These are phyloP conservation scores for Lepidium campestre DNA, from an alignment of 441 rosid genomes.

Conservation along the genomic window DNA sequence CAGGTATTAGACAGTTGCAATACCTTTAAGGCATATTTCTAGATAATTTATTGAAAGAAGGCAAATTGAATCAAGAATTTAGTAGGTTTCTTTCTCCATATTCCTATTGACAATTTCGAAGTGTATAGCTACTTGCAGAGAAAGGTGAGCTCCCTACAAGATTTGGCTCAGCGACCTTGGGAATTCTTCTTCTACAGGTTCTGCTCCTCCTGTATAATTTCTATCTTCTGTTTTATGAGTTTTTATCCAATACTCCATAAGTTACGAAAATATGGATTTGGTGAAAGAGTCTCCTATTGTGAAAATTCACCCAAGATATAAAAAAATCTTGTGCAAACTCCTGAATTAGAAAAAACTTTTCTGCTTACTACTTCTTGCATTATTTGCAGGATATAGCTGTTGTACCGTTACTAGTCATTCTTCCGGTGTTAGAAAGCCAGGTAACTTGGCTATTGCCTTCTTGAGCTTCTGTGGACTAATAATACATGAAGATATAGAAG, in stretches of 20 bases:
- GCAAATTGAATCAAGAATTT: not conserved
- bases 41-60: not conserved
- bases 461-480: not conserved
- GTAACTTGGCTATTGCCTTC: constrained; percentile 32
- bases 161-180: constrained; percentile 96
- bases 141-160: constrained; percentile 98
- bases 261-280: not conserved
- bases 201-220: constrained; percentile 19
- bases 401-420: constrained; percentile 89
- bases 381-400: constrained; percentile 91
- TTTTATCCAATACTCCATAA: not conserved
- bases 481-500: not conserved
- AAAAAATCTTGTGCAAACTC: not conserved
- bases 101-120: constrained; percentile 1
- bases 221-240: not conserved
- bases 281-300: not conserved
- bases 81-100: not conserved
- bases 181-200: constrained; percentile 97
- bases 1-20: constrained; percentile 51
- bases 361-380: not conserved
- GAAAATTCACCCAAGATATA: not conserved
- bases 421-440: constrained; percentile 94
- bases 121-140: constrained; percentile 90
- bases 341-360: not conserved
- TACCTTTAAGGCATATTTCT: not conserved